Base-by-base conservation (phyloP, 306 rosid species). In the Acacia confusa region DNA sequence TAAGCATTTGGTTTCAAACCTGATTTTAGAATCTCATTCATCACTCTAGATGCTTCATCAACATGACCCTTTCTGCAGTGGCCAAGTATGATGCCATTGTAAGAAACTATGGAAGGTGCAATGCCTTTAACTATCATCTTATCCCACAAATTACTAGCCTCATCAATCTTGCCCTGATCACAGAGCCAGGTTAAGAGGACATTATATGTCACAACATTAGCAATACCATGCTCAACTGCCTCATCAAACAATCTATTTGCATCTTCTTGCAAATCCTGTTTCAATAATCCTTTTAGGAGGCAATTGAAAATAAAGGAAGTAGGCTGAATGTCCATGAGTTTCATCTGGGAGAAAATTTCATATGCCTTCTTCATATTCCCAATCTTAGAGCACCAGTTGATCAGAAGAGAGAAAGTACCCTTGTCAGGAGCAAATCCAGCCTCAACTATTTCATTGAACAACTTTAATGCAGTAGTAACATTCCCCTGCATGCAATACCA, bases 341-440 rank as follows among this genome's bases (percentile, higher is more conserved):
- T 92, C 97, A 94, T 92, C 79, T 79, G 83, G 43, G 76, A 67
- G 87, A 87, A 94, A 82, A 92, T 85, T 68, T 89, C 92, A 80
- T 12, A 36, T 0, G 90, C 94, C 83, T 91, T 89, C 78, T 91
- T 91, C 83, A 89, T 74, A 65, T 85, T 84, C 89, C 88, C 93
- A 84, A 69, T 79, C 80, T 84, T 89, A 78, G 83, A 91, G 74
- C 88, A 90, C 81, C 89, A 74, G 63, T 83, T 78, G 32, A 92
- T 92, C 88, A 92, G 67, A 83, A 85, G 58, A 6, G 90, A 86
- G 88, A 85, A 91, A 4, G 84, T 83, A 17, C 65, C 83, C 81
- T 80, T 80, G 75, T 84, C 64, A 16, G 94, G 94, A 68, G 78
- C 38, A 79, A 86, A 79, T 70, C 93, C 92, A 64, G 70, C 82